These are phyloP conservation scores for Cladophialophora yegresii DNA, from an alignment of 2,329 filamentous ascomycete species.

Conservation along the genomic window DNA sequence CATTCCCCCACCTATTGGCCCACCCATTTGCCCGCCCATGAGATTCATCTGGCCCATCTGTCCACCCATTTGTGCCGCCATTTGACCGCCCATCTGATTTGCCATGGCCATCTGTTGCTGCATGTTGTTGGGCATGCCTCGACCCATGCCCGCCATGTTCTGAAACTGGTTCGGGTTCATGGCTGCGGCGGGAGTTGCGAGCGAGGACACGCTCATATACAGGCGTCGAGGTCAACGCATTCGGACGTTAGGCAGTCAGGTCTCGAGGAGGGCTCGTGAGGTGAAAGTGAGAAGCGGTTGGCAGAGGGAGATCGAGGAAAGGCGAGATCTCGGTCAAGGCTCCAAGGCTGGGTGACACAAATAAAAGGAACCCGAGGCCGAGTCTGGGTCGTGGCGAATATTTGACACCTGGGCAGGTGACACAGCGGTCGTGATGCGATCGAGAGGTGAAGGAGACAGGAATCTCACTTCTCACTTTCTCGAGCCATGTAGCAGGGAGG, in stretches of 20 bases:
- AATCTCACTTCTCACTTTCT: slow-evolving; percentile 1
- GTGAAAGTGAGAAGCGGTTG: neutral
- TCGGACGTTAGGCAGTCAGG: slow-evolving; percentile 6
- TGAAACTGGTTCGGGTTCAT: slow-evolving; percentile 37
- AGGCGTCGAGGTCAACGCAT: slow-evolving; percentile 15
- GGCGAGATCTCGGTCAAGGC: slow-evolving; percentile 12
- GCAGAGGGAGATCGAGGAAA: slow-evolving; percentile 7
- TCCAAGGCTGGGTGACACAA: slow-evolving; percentile 11
- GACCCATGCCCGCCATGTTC: slow-evolving; percentile 35
- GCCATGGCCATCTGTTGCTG: slow-evolving; percentile 34
- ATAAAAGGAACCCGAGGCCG: slow-evolving; percentile 5
- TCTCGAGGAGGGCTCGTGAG: neutral
- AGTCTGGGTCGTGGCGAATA: slow-evolving; percentile 16
- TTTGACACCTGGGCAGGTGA: slow-evolving; percentile 5
- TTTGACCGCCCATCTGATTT: slow-evolving; percentile 30
- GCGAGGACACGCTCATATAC: slow-evolving; percentile 21
- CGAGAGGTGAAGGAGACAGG: neutral
- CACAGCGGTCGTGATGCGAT: slow-evolving; percentile 2
- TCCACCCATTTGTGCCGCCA: slow-evolving; percentile 27
- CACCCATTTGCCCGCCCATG: slow-evolving; percentile 19
- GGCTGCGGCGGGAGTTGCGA: slow-evolving; percentile 17
- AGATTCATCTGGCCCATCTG: slow-evolving; percentile 25
- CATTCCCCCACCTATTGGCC: slow-evolving; percentile 24
- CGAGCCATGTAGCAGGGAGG: slow-evolving; percentile 1
- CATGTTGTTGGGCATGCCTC: slow-evolving; percentile 36